Conservation (phyloP, 495 filamentous ascomycete species). For the Penicillium taxi region DNA sequence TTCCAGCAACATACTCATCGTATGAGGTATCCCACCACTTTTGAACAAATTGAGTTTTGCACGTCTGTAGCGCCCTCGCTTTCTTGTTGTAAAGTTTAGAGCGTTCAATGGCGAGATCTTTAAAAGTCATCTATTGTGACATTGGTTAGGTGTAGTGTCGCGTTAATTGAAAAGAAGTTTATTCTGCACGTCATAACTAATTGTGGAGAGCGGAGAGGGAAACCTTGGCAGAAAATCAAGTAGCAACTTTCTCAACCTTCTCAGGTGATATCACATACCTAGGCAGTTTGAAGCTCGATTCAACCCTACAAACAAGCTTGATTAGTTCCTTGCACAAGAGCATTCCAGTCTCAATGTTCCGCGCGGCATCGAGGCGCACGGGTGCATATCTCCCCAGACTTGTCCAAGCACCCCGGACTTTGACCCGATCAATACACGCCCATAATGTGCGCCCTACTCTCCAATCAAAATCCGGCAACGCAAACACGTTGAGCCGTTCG, state of each 20-base stretch:
- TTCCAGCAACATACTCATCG: conserved; percentile 14
- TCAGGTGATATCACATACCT: too few relatives aligned
- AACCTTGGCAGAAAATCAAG: too few relatives aligned
- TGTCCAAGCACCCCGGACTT: conserved; percentile 12
- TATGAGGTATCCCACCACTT: conserved; percentile 15
- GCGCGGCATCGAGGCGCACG: conserved; percentile 27
- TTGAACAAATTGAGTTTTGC: conserved; percentile 10
- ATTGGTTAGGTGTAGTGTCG: too few relatives aligned
- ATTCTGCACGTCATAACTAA: too few relatives aligned
- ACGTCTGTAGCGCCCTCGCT: conserved; percentile 8
- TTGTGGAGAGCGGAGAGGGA: too few relatives aligned
- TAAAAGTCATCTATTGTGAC: too few relatives aligned
- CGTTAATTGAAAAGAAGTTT: too few relatives aligned
- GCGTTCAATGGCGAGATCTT: conserved; percentile 5
- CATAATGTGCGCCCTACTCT: conserved; percentile 12
- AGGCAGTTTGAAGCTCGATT: too few relatives aligned
- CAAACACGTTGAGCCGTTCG: conserved; percentile 3
- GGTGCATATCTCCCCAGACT: conserved; percentile 15
- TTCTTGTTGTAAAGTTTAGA: conserved; percentile 14
- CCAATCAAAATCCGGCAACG: conserved; percentile 7
- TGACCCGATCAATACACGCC: conserved; percentile 20
- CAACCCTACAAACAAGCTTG: too few relatives aligned
- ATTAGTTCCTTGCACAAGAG: too few relatives aligned
- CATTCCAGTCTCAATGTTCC: conserved; percentile 23
- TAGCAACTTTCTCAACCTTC: too few relatives aligned